phyloP scores from a whole-genome alignment of 2,329 filamentous ascomycete species.

The Triangularia verruculosa region DNA sequence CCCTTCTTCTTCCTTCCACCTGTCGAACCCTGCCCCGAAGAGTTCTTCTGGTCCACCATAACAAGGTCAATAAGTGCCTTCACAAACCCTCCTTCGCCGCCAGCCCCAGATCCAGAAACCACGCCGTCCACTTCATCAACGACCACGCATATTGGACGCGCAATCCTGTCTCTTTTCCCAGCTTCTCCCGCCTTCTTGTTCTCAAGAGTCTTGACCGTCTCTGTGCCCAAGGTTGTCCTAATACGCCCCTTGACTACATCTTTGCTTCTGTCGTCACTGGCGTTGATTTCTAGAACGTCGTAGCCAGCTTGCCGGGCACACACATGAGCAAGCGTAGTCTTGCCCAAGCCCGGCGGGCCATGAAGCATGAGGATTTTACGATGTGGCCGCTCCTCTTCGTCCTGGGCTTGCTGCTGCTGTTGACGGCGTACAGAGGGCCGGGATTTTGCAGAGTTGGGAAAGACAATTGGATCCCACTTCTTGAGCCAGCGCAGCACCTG shows the following conservation, averaged over 20 bases:
- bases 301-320: conserved; percentile 95
- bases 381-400: conserved; percentile 71
- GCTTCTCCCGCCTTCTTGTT: conserved; percentile 51
- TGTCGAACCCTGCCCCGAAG: conserved; percentile 29
- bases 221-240: conserved; percentile 85
- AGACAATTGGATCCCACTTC: conserved; percentile 88
- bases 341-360: conserved; percentile 88
- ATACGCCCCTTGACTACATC: conserved; percentile 91
- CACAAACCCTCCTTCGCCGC: conserved; percentile 90
- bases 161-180: conserved; percentile 63
- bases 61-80: conserved; percentile 92
- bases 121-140: conserved; percentile 97
- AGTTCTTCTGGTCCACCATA: conserved; percentile 80
- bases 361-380: conserved; percentile 87
- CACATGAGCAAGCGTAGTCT: conserved; percentile 94
- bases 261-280: conserved; percentile 87
- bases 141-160: conserved; percentile 85
- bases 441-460: conserved; percentile 67
- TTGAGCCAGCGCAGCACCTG: conserved; percentile 91
- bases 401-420: conserved; percentile 44
- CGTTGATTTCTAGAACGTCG: conserved; percentile 95
- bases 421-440: conserved; percentile 45
- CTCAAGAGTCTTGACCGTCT: conserved; percentile 79
- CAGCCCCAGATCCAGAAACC: conserved; percentile 70
- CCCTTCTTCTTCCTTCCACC: conserved; percentile 66